phyloP scores from a whole-genome alignment of 768 basidiomycete genomes.

The Termitomyces sp. region DNA sequence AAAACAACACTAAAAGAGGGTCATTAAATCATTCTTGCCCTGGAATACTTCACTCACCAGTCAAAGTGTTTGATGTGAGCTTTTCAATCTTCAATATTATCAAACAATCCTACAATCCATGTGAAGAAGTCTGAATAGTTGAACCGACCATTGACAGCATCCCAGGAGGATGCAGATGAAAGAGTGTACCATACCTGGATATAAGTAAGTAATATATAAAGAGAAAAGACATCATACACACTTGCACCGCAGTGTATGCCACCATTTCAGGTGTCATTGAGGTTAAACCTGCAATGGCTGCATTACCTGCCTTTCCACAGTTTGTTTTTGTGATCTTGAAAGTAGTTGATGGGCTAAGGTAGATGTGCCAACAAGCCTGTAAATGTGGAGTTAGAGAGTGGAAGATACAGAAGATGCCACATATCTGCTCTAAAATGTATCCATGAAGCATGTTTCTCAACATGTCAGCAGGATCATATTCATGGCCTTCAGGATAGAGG shows the following conservation, averaged over 20 bases:
- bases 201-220: background rate
- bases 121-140: conserved; percentile 11
- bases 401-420: background rate
- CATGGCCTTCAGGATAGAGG: conserved; percentile 8
- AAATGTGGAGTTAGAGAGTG: conserved; percentile 9
- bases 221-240: background rate
- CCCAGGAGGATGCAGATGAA: conserved; percentile 5
- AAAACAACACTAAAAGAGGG: background rate
- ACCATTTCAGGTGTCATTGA: conserved; percentile 12
- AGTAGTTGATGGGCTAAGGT: conserved; percentile 15
- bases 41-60: conserved; percentile 1
- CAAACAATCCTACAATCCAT: conserved; percentile 10
- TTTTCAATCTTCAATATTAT: background rate
- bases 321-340: conserved; percentile 4
- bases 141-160: conserved; percentile 1
- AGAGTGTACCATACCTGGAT: conserved; percentile 7
- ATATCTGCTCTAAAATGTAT: too few relatives aligned
- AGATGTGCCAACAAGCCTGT: too few relatives aligned
- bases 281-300: conserved; percentile 8
- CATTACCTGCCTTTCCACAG: conserved; percentile 14
- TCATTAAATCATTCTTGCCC: background rate
- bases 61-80: conserved; percentile 6
- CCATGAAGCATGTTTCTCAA: background rate
- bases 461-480: background rate
- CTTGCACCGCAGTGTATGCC: conserved; percentile 19